phyloP scores from a whole-genome alignment of 768 basidiomycete genomes.

The Auricularia sp. region DNA sequence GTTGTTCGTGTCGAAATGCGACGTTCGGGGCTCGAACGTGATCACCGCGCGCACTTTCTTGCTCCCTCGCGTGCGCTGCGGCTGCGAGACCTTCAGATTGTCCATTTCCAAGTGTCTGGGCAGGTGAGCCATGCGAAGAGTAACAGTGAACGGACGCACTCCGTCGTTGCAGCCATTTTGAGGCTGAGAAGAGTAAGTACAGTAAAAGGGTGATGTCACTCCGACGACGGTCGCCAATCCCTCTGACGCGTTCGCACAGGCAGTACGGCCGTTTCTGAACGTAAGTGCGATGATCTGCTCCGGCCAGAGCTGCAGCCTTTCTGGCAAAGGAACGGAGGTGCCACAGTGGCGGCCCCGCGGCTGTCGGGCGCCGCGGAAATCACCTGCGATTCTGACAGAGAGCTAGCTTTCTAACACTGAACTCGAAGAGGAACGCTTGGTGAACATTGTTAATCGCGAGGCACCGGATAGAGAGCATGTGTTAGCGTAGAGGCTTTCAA shows the following conservation, averaged over 20 bases:
- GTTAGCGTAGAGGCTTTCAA: too few species aligned
- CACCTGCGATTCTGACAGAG: too few species aligned
- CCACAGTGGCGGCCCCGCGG: too few species aligned
- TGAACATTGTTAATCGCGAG: too few species aligned
- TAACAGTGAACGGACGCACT: neutral
- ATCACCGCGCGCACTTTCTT: constrained; percentile 75
- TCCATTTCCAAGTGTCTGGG: constrained; percentile 20
- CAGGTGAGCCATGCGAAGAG: neutral
- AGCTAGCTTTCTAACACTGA: too few species aligned
- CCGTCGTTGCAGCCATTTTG: neutral
- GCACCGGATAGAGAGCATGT: too few species aligned
- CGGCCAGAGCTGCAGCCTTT: too few species aligned
- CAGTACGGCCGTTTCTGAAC: too few species aligned
- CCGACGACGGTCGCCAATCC: neutral
- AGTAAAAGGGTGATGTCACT: neutral
- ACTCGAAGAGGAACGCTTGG: too few species aligned
- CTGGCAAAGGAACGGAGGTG: too few species aligned
- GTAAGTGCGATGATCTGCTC: too few species aligned
- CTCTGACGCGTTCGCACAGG: neutral
- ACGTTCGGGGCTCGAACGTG: constrained; percentile 79
- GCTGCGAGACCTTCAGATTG: constrained; percentile 64
- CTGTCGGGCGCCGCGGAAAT: too few species aligned
- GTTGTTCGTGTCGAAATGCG: constrained; percentile 76
- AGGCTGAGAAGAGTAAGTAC: neutral
- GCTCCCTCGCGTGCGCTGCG: constrained; percentile 59